A percentile compares a stretch with the other conserved stretches of the same genome.
These are phyloP conservation scores for Pyricularia sp. DNA, from an alignment of 2,329 filamentous ascomycete genomes.

Conservation along the genomic window DNA sequence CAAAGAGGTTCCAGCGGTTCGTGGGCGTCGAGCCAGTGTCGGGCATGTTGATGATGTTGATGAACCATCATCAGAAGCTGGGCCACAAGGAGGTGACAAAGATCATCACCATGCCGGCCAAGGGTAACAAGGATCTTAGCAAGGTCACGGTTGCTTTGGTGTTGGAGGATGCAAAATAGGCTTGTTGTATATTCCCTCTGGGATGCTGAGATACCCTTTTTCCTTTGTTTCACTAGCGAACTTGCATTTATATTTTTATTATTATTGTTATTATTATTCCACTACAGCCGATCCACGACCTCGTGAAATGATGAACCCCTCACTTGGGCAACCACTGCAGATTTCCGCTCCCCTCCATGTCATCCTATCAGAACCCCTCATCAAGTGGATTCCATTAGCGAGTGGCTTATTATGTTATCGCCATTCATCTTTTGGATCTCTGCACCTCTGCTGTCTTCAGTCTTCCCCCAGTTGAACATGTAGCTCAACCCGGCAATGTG, in stretches of 20 bases:
- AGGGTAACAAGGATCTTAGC: background rate
- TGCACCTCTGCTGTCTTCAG: background rate
- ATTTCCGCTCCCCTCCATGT: no score
- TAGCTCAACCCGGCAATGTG: constrained; percentile 5
- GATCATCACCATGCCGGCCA: background rate
- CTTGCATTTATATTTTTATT: background rate
- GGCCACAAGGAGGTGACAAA: background rate
- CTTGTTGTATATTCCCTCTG: background rate
- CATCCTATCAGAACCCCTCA: background rate
- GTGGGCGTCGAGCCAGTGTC: background rate
- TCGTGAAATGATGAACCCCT: background rate
- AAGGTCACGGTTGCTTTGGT: background rate
- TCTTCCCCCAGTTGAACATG: background rate
- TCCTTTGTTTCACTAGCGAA: background rate
- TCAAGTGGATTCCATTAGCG: background rate
- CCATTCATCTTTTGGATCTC: no score
- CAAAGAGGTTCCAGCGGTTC: background rate
- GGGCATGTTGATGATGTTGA: background rate
- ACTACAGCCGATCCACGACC: no score
- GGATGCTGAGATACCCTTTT: background rate
- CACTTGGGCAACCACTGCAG: background rate
- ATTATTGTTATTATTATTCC: background rate
- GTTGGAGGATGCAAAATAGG: background rate
- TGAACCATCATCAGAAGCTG: background rate
- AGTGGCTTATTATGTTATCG: background rate